These are phyloP conservation scores for Neurospora discreta DNA, from an alignment of 495 filamentous ascomycete species.

Conservation along the genomic window DNA sequence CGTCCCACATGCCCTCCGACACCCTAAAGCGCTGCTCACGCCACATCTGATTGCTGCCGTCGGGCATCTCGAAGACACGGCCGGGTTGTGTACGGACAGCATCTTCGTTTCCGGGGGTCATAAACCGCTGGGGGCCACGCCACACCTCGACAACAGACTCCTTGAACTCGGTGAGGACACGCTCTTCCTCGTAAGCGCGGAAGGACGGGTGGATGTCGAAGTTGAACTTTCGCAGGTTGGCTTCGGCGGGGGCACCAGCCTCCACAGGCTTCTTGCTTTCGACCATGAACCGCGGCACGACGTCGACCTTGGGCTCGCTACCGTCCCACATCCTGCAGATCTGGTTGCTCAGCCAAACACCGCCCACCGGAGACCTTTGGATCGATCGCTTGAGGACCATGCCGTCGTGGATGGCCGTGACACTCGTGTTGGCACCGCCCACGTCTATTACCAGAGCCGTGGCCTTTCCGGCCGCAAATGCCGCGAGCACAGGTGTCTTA, in stretches of 20 bases:
- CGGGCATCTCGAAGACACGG: constrained; percentile 90
- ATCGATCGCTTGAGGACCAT: constrained; percentile 85
- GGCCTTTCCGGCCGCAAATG: constrained; percentile 84
- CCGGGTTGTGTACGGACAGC: constrained; percentile 51
- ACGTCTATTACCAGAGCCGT: constrained; percentile 87
- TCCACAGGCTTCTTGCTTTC: constrained; percentile 80
- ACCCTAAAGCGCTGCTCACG: constrained; percentile 73
- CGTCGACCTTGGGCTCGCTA: constrained; percentile 63
- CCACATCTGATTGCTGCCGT: constrained; percentile 87
- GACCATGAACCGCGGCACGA: constrained; percentile 80
- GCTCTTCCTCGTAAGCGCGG: constrained; percentile 77
- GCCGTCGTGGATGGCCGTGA: constrained; percentile 89
- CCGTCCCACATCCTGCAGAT: constrained; percentile 68
- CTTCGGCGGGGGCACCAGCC: constrained; percentile 62
- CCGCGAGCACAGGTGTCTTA: constrained; percentile 40
- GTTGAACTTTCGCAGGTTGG: constrained; percentile 45
- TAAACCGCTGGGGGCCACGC: constrained; percentile 65
- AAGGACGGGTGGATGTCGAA: constrained; percentile 59
- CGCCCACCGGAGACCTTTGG: constrained; percentile 71
- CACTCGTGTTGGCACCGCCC: constrained; percentile 79
- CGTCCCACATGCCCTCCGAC: constrained; percentile 81
- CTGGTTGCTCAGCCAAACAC: constrained; percentile 81
- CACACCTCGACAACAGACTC: constrained; percentile 92
- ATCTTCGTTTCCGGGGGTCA: constrained; percentile 54
- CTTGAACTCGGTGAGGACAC: constrained; percentile 90